Evolutionary conservation across 495 filamentous ascomycete genomes (phyloP), one percentile per base, ranked within the genome.

Genomic region (Lindgomyces ingoldianus): DNA sequence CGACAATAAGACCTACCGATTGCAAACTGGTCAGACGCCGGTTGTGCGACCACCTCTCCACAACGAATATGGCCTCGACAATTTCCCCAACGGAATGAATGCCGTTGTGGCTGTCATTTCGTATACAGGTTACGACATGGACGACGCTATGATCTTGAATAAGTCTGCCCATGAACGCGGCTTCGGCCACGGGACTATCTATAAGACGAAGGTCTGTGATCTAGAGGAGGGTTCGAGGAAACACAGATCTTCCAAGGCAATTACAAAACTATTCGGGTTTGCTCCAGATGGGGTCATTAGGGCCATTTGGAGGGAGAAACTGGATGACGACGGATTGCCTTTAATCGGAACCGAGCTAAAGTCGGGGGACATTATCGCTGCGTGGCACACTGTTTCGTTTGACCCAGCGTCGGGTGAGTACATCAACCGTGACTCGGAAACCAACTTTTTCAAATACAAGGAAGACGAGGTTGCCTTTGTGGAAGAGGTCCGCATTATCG

Each of bases 71-170:
- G 94, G 93, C 18, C 85, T 98, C 59, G 94, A 98, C 76, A 97
- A 98, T 79, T 98, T 96, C 76, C 94, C 94, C 53, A 96, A 98
- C 72, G 94, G 94, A n/a, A 92, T 84, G 69, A 98, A 98, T 74
- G 91, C 93, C 9, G 84, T 98, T 25, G 94, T 98, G 58, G 94
- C 94, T 55, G 96, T 98, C 73, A 96, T 98, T 60, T 96, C 94
- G 3, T 98, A 98, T 77, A 98, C 94, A 4, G 94, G 93, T 46
- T 98, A 97, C 74, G 94, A 98, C 81, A 98, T 98, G 94, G 94
- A 98, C 80, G 94, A 98, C 78, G 94, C 94, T 74, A 98, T 98
- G 94, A 97, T 98, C 68, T 82, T 98, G 71, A 97, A 97, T 80
- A 98, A 98, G 74, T 97, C 93, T 14, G 86, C 93, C 1, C 91